These are phyloP conservation scores for Bathelium albidoporum DNA, from an alignment of 495 filamentous ascomycete species.

Conservation along the genomic window DNA sequence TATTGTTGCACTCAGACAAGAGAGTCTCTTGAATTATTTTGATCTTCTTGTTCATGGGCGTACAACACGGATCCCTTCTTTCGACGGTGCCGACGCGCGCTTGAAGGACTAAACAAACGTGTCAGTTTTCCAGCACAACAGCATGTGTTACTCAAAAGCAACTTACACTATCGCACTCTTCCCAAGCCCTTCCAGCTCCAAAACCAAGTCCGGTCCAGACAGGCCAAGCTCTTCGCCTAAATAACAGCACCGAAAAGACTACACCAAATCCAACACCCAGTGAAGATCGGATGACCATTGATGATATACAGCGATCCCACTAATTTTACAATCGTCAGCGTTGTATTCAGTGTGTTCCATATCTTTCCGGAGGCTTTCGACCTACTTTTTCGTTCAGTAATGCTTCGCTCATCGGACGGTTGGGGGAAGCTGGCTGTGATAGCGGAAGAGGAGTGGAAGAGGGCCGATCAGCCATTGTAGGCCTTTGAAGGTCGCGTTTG, in stretches of 20 bases:
- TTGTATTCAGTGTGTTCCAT: not conserved
- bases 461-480: constrained; percentile 47
- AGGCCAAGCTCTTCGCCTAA: constrained; percentile 95
- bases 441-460: constrained; percentile 35
- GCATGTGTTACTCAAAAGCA: not conserved
- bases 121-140: not conserved
- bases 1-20: no score
- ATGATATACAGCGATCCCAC: constrained; percentile 98
- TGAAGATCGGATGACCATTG: constrained; percentile 86
- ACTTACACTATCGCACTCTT: constrained; percentile 62
- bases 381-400: constrained; percentile 90
- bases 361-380: not conserved
- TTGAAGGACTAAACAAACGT: constrained; percentile 25
- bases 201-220: constrained; percentile 87
- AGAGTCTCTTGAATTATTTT: no score
- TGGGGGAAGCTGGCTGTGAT: constrained; percentile 40
- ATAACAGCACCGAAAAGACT: constrained; percentile 94
- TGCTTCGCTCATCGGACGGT: constrained; percentile 82
- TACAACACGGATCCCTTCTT: constrained; percentile 23
- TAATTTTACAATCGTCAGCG: constrained; percentile 28
- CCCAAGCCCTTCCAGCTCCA: constrained; percentile 90
- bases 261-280: constrained; percentile 93
- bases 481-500: not conserved
- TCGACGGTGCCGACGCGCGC: constrained; percentile 21
- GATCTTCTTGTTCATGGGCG: constrained; percentile 25